A percentile compares a stretch with the other conserved stretches of the same genome.
These are phyloP conservation scores for Pichia sp. DNA, from an alignment of 1,139 yeast genomes.

Conservation along the genomic window DNA sequence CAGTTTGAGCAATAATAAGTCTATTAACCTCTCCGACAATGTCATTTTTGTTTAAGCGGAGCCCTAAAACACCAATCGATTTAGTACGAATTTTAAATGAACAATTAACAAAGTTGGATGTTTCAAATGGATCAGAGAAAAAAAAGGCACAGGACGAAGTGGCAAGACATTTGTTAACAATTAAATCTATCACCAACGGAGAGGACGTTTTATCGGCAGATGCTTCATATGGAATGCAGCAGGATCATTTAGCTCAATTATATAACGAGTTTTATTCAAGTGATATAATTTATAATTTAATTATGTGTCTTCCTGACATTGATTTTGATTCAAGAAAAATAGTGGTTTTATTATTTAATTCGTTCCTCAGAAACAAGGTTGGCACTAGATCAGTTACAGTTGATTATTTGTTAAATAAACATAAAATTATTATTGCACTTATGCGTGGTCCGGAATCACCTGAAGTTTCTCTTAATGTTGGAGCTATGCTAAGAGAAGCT, in stretches of 20 bases:
- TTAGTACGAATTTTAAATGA: conserved; percentile 71
- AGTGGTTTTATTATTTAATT: conserved; percentile 65
- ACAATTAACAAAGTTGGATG: conserved; percentile 59
- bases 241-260: conserved; percentile 66
- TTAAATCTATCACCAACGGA: conserved; percentile 66
- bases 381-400: conserved; percentile 81
- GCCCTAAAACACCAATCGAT: conserved; percentile 88
- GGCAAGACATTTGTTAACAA: conserved; percentile 58
- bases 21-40: conserved; percentile 30
- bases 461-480: conserved; percentile 69
- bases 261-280: conserved; percentile 74
- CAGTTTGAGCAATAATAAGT: no score
- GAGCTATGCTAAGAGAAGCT: conserved; percentile 80
- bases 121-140: conserved; percentile 41
- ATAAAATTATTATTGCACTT: conserved; percentile 56
- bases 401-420: conserved; percentile 66
- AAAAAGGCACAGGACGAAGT: conserved; percentile 74
- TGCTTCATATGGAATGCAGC: conserved; percentile 39
- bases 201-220: conserved; percentile 31
- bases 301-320: conserved; percentile 51
- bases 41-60: conserved; percentile 88
- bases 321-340: conserved; percentile 91
- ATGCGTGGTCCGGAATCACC: conserved; percentile 64
- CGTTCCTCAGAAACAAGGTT: conserved; percentile 71
- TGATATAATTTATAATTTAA: conserved; percentile 59